phyloP scores from a whole-genome alignment of 2,329 filamentous ascomycete genomes.

The Xylariaceae sp. region DNA sequence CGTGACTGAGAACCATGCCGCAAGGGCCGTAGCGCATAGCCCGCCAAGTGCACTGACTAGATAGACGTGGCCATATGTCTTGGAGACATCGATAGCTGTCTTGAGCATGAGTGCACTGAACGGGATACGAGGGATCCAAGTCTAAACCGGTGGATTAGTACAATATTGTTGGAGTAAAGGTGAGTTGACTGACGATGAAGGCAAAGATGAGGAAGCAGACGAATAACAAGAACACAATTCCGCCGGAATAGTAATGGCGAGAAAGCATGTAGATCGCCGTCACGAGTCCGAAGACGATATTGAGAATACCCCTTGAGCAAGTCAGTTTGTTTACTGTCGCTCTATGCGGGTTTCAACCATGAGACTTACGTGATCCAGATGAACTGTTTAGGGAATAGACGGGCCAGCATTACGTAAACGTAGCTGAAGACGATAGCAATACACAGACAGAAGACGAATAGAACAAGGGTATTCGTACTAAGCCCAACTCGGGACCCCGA shows the following conservation, averaged over 20 bases:
- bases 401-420: slow-evolving; percentile 74
- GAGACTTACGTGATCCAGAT: slow-evolving; percentile 74
- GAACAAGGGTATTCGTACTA: slow-evolving; percentile 80
- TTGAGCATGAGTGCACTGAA: slow-evolving; percentile 90
- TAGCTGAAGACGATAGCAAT: slow-evolving; percentile 76
- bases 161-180: too few species aligned
- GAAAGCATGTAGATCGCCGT: slow-evolving; percentile 86
- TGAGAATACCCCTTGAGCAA: slow-evolving; percentile 67
- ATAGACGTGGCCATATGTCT: slow-evolving; percentile 83
- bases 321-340: background rate
- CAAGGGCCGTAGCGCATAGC: slow-evolving; percentile 72
- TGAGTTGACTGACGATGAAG: slow-evolving; percentile 59
- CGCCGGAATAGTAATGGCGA: slow-evolving; percentile 76
- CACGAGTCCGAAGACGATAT: slow-evolving; percentile 81
- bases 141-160: slow-evolving; percentile 36
- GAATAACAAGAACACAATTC: slow-evolving; percentile 86
- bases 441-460: slow-evolving; percentile 78
- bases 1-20: slow-evolving; percentile 84
- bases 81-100: slow-evolving; percentile 82
- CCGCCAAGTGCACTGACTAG: slow-evolving; percentile 84
- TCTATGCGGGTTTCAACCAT: background rate
- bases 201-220: slow-evolving; percentile 77
- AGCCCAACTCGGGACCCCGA: slow-evolving; percentile 67
- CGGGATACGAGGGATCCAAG: slow-evolving; percentile 87
- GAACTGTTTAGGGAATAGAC: slow-evolving; percentile 82